Percentiles rank a stretch among this genome's conserved stretches.
Evolutionary conservation across 2,329 filamentous ascomycete species (phyloP).

Genomic region (Pseudocercospora eumusae): DNA sequence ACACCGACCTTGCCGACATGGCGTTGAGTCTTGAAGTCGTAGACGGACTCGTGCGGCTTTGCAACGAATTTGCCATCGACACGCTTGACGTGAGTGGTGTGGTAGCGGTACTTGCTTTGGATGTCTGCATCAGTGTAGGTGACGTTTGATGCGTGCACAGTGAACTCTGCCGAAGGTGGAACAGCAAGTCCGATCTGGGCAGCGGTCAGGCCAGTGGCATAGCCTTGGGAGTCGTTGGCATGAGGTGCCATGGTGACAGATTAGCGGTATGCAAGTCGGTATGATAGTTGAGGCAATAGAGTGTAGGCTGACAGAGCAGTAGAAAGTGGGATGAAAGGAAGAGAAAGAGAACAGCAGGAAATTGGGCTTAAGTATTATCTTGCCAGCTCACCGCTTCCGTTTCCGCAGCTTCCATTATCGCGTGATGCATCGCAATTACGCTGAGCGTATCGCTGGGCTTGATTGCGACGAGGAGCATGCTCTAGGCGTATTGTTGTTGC

Average conservation of each 20-base stretch:
- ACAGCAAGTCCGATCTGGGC: not conserved
- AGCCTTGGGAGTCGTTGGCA: slow-evolving; percentile 66
- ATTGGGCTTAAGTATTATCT: slow-evolving; percentile 24
- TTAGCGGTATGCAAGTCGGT: not conserved
- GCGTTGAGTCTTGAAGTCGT: slow-evolving; percentile 97
- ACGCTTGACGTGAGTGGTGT: slow-evolving; percentile 80
- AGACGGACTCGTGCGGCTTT: slow-evolving; percentile 81
- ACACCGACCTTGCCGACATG: slow-evolving; percentile 89
- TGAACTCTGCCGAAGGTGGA: slow-evolving; percentile 59
- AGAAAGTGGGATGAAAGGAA: slow-evolving; percentile 20
- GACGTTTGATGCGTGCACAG: slow-evolving; percentile 89
- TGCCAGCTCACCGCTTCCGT: slow-evolving; percentile 17
- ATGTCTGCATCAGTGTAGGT: slow-evolving; percentile 85
- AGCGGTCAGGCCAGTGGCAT: slow-evolving; percentile 52
- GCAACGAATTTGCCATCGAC: slow-evolving; percentile 77
- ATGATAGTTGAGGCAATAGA: slow-evolving; percentile 39
- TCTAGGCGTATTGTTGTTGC: slow-evolving; percentile 28
- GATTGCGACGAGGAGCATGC: slow-evolving; percentile 28
- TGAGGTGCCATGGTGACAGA: slow-evolving; percentile 80
- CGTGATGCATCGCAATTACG: slow-evolving; percentile 21
- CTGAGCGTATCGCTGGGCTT: slow-evolving; percentile 25
- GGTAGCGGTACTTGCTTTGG: slow-evolving; percentile 92
- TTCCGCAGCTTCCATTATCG: slow-evolving; percentile 25
- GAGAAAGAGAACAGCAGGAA: slow-evolving; percentile 23
- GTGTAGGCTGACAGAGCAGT: slow-evolving; percentile 33